Evolutionary conservation across 345 rosid genomes (phyloP).

Genomic region (Gossypium australe): DNA sequence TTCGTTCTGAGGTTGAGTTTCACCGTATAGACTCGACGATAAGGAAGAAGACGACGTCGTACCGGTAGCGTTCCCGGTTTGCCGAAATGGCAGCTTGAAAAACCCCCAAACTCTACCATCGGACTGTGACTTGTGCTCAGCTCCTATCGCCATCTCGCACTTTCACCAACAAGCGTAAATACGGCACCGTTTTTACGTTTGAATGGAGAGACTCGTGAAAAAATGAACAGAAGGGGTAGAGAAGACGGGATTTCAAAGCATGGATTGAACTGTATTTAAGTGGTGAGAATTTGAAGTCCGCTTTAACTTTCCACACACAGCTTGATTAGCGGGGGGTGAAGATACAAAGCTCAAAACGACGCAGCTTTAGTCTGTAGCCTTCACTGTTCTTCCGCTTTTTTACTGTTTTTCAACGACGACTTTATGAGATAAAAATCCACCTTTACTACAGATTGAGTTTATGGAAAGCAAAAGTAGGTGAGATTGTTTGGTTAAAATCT

Average conservation of each 20-base stretch:
- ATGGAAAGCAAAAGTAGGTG: too few relatives aligned
- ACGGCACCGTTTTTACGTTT: neutral
- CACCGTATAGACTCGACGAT: slow-evolving; percentile 30
- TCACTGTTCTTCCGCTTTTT: neutral
- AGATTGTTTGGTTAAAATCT: too few relatives aligned
- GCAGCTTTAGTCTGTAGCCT: neutral
- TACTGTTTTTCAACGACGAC: neutral
- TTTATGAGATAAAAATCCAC: neutral
- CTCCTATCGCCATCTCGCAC: slow-evolving; percentile 53
- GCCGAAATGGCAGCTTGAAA: slow-evolving; percentile 77
- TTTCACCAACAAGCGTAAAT: slow-evolving; percentile 13
- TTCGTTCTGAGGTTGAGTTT: slow-evolving; percentile 37
- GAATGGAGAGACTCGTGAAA: neutral
- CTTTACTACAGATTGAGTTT: too few relatives aligned
- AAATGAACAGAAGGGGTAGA: neutral
- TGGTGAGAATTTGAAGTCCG: neutral
- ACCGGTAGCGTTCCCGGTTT: slow-evolving; percentile 25
- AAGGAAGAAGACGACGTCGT: slow-evolving; percentile 39
- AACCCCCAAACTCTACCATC: slow-evolving; percentile 76
- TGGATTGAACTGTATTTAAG: neutral
- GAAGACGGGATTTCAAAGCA: neutral
- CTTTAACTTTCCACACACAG: neutral
- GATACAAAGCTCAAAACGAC: neutral
- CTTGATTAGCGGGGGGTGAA: neutral
- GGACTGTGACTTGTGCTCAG: slow-evolving; percentile 48